Percentiles rank a stretch among this genome's conserved stretches.
These are phyloP conservation scores for Neurospora tetrasperma DNA, from an alignment of 495 filamentous ascomycete species.

Conservation along the genomic window DNA sequence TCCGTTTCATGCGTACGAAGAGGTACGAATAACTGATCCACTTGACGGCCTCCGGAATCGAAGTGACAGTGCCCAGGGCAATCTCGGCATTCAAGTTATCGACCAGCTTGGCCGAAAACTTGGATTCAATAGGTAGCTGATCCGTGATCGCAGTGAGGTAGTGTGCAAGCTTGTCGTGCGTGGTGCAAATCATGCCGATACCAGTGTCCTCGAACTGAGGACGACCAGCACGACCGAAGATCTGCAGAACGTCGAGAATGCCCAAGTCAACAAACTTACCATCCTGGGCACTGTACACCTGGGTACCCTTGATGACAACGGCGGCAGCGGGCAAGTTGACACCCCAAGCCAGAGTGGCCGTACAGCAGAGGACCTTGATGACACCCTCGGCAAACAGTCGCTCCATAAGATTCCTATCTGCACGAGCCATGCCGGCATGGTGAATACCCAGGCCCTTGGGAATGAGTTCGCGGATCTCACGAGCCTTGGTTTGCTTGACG, in stretches of 20 bases:
- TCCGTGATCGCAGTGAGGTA: constrained; percentile 90
- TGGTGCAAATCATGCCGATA: constrained; percentile 95
- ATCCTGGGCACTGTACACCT: constrained; percentile 90
- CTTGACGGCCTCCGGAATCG: constrained; percentile 83
- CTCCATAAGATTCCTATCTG: constrained; percentile 90
- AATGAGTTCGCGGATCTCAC: constrained; percentile 79
- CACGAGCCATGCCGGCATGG: constrained; percentile 88
- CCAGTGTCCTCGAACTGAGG: constrained; percentile 94
- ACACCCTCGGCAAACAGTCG: constrained; percentile 79
- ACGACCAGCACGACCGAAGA: constrained; percentile 95
- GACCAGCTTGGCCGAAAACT: constrained; percentile 79
- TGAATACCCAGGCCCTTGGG: constrained; percentile 88
- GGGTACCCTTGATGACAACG: constrained; percentile 95
- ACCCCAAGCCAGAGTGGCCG: constrained; percentile 95
- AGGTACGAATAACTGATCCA: constrained; percentile 98
- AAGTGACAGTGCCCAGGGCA: constrained; percentile 86
- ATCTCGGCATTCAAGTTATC: constrained; percentile 98
- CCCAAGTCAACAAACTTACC: constrained; percentile 95
- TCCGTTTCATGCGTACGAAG: constrained; percentile 89
- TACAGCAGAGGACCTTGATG: constrained; percentile 95
- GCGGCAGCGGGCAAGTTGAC: constrained; percentile 97
- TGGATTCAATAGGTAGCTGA: constrained; percentile 92
- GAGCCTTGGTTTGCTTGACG: constrained; percentile 70
- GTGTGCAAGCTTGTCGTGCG: constrained; percentile 82
- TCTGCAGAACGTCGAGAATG: constrained; percentile 95